phyloP scores from a whole-genome alignment of 495 filamentous ascomycete species.

The Pyrenula massariospora region DNA sequence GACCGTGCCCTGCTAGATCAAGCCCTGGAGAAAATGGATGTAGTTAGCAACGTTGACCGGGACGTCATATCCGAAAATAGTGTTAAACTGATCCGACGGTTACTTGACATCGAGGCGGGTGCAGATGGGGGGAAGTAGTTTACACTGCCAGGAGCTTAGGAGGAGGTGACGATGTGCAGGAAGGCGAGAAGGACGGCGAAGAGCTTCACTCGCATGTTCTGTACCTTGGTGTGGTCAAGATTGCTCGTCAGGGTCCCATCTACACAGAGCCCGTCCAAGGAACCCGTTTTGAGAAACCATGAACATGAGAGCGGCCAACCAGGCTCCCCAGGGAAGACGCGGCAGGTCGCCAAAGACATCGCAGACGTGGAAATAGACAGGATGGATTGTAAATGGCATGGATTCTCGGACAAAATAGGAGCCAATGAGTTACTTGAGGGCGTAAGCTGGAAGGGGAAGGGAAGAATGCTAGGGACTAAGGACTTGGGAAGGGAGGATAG shows the following conservation, averaged over 20 bases:
- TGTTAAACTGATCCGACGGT: constrained; percentile 16
- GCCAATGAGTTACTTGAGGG: too few species aligned
- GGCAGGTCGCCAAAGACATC: too few species aligned
- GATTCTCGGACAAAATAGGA: too few species aligned
- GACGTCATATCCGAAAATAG: constrained; percentile 22
- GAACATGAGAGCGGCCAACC: too few species aligned
- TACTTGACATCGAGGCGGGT: constrained; percentile 24
- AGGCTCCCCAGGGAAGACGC: too few species aligned
- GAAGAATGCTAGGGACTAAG: too few species aligned
- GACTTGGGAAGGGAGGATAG: too few species aligned
- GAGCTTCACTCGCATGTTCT: constrained; percentile 18
- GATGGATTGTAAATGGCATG: too few species aligned
- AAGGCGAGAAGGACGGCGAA: constrained; percentile 5
- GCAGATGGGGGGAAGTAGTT: constrained; percentile 7
- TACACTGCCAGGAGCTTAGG: constrained; percentile 9
- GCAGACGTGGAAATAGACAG: too few species aligned
- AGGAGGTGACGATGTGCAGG: constrained; percentile 5
- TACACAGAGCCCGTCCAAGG: too few species aligned
- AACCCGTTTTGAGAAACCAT: too few species aligned
- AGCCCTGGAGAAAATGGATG: constrained; percentile 23
- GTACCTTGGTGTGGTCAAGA: constrained; percentile 20
- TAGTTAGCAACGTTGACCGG: constrained; percentile 13
- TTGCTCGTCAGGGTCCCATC: constrained; percentile 11
- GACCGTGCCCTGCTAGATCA: constrained; percentile 35
- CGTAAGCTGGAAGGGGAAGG: too few species aligned